Base-by-base conservation (phyloP, 768 basidiomycete species). In the Xerocomus spinulosus region DNA sequence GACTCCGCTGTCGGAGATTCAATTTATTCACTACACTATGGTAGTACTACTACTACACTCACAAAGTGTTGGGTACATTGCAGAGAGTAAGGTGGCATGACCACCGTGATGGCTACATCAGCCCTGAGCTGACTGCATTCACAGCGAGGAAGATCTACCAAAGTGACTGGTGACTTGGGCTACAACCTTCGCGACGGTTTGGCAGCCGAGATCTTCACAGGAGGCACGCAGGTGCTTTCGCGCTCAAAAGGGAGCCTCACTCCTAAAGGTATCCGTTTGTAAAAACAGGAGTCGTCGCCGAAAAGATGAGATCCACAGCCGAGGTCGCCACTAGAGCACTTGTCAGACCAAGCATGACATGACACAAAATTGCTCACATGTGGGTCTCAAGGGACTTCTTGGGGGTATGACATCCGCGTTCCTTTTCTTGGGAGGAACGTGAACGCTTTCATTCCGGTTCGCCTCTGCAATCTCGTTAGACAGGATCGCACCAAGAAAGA, bases 101-200 rank as follows among this genome's bases (percentile, higher is more conserved):
- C n/a, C n/a, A n/a, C n/a, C 33, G n/a, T 34, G n/a, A 36, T 21
- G 10, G 35, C 35, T 21, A 14, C 36, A 21, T 37, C 36, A 21
- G 17, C 34, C 34, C 17, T 35, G 17, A 10, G 17, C 17, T 17
- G 34, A 10, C 17, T n/a, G n/a, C n/a, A n/a, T n/a, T n/a, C n/a
- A n/a, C n/a, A n/a, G n/a, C n/a, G n/a, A n/a, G n/a, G n/a, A n/a
- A n/a, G n/a, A n/a, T n/a, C n/a, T n/a, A n/a, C n/a, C n/a, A n/a
- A n/a, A n/a, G n/a, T n/a, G 37, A 40, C 14, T 23, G 20, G 41
- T 30, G 32, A 23, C 32, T 13, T 35, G 24, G 12, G 35, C 47
- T 60, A 61, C 38, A 61, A 34, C 18, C 58, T 54, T 34, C 48
- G 52, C 34, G 60, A 51, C 30, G 59, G 59, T 36, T 55, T 59